Evolutionary conservation across 2,329 filamentous ascomycete genomes (phyloP).

Genomic region (Penicillium sp.): DNA sequence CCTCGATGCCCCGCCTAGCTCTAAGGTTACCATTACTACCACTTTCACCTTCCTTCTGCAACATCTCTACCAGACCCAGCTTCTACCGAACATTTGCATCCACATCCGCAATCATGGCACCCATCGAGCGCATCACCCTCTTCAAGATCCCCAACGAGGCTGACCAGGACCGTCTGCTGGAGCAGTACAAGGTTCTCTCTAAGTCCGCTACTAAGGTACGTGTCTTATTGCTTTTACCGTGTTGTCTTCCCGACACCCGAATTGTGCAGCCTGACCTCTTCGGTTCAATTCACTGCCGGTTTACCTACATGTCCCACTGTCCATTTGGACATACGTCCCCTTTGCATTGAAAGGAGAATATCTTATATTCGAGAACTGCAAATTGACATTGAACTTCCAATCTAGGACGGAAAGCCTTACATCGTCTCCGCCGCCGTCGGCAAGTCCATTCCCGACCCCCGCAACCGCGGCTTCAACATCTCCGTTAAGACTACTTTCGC

Average conservation of each 20-base stretch:
- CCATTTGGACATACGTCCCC: background rate
- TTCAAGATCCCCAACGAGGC: constrained; percentile 54
- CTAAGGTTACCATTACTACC: background rate
- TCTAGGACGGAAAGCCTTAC: constrained; percentile 69
- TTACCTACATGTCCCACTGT: background rate
- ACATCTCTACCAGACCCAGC: background rate
- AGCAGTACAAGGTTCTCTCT: constrained; percentile 46
- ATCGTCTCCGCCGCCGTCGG: constrained; percentile 62
- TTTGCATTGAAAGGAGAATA: background rate
- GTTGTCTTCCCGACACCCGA: background rate
- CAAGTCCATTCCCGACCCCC: constrained; percentile 56
- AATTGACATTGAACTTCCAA: background rate
- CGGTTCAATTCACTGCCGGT: background rate
- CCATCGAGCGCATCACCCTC: constrained; percentile 53
- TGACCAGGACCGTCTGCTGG: constrained; percentile 45
- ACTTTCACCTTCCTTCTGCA: background rate
- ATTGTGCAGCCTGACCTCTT: background rate
- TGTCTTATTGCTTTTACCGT: background rate
- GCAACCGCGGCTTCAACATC: constrained; percentile 66
- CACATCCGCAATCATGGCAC: constrained; percentile 30
- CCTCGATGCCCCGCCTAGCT: background rate
- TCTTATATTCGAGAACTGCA: background rate
- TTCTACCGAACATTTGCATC: background rate
- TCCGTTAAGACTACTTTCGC: constrained; percentile 64
- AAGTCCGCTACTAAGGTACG: constrained; percentile 47